These are phyloP conservation scores for Suhomyces taliae DNA, from an alignment of 1,139 yeast species.

Conservation along the genomic window DNA sequence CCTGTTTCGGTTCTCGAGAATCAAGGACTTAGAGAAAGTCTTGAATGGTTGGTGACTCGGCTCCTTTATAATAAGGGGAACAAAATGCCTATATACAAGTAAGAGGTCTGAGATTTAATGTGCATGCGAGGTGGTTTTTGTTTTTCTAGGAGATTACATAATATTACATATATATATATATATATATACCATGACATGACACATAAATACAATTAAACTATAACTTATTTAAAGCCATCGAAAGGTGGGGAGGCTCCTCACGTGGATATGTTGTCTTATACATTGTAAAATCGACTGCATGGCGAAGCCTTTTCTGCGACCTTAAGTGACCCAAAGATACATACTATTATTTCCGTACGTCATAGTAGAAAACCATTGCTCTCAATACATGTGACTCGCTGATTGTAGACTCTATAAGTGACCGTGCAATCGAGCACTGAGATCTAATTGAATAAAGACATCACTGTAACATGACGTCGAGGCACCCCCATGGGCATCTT, in stretches of 20 bases:
- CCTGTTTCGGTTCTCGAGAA: constrained; percentile 89
- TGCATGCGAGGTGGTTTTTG: too few species aligned
- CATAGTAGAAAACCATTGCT: neutral
- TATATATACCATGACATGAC: too few species aligned
- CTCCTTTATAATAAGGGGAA: constrained; percentile 72
- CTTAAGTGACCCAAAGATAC: neutral
- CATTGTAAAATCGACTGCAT: too few species aligned
- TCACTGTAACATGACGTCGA: neutral
- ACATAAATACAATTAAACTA: too few species aligned
- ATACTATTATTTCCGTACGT: neutral
- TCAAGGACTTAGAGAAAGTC: constrained; percentile 81
- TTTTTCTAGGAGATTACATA: too few species aligned
- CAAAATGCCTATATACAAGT: constrained; percentile 64
- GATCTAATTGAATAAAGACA: neutral
- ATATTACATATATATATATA: neutral
- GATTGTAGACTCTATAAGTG: neutral
- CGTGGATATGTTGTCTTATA: too few species aligned
- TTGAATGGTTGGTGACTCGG: constrained; percentile 84
- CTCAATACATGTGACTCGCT: neutral
- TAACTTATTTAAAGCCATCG: too few species aligned
- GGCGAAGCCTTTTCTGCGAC: neutral
- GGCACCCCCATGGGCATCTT: neutral
- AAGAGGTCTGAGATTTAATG: neutral
- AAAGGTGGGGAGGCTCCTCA: too few species aligned
- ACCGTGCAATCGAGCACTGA: neutral